These are phyloP conservation scores for Aspergillus nidulans DNA, from an alignment of 495 filamentous ascomycete species.

Conservation along the genomic window DNA sequence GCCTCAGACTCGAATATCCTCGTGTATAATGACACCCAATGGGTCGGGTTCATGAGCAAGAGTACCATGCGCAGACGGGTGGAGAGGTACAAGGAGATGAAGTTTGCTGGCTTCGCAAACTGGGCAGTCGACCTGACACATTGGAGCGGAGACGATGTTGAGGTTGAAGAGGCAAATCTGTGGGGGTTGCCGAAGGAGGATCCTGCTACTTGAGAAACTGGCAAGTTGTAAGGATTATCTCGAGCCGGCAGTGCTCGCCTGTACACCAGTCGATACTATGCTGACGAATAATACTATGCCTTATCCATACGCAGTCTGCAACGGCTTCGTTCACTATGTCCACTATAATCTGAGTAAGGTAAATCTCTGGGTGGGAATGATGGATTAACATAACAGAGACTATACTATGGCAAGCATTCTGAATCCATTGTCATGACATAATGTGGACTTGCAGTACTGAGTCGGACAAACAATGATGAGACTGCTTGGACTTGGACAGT, in stretches of 20 bases:
- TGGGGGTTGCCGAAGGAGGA: background rate
- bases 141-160: conserved; percentile 3
- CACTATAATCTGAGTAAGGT: no score
- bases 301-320: background rate
- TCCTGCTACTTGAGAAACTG: background rate
- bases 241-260: background rate
- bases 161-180: background rate
- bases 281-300: background rate
- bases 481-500: no score
- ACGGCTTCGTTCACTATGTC: no score
- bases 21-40: conserved; percentile 39
- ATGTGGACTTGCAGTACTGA: no score
- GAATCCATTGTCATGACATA: no score
- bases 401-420: no score
- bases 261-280: background rate
- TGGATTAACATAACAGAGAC: no score
- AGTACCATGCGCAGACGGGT: conserved; percentile 18
- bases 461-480: no score
- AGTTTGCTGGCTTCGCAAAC: conserved; percentile 33
- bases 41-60: conserved; percentile 40
- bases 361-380: no score
- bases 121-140: conserved; percentile 38
- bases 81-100: conserved; percentile 19
- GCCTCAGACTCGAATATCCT: conserved; percentile 32
- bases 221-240: background rate